Percentiles rank a stretch among this genome's conserved stretches.
Evolutionary conservation across 257 asterid genomes (phyloP).

Genomic region (Marsdenia floribunda): DNA sequence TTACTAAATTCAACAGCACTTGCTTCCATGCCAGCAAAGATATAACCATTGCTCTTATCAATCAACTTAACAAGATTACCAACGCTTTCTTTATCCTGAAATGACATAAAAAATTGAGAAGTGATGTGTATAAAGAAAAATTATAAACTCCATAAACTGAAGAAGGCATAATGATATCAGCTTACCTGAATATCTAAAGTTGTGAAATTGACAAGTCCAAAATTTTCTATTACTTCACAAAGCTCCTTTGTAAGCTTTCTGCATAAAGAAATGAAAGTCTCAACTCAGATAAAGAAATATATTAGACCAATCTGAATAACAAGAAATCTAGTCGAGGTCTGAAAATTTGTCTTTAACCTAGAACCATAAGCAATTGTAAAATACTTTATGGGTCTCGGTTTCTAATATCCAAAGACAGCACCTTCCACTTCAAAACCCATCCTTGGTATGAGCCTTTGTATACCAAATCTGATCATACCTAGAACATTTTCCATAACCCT

Average conservation of each 20-base stretch:
- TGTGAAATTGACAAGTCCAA: conserved; percentile 69
- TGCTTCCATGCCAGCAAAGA: conserved; percentile 79
- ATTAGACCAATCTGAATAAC: background rate
- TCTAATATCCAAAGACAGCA: background rate
- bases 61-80: conserved; percentile 83
- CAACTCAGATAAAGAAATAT: background rate
- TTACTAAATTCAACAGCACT: conserved; percentile 93
- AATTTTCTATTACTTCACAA: conserved; percentile 82
- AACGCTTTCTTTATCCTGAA: conserved; percentile 91
- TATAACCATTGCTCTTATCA: conserved; percentile 91
- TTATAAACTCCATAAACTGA: conserved; percentile 6
- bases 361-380: background rate
- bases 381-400: background rate
- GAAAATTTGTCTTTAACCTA: background rate
- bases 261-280: conserved; percentile 18
- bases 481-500: background rate
- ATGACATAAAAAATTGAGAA: conserved; percentile 13
- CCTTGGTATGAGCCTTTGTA: background rate
- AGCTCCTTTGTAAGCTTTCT: conserved; percentile 95
- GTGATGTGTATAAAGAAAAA: conserved; percentile 9
- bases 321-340: background rate
- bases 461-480: background rate
- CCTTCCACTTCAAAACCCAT: background rate
- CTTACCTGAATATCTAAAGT: conserved; percentile 92
- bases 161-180: conserved; percentile 9